A percentile compares a stretch with the other conserved stretches of the same genome.
These are phyloP conservation scores for Penicillium occitanis DNA, from an alignment of 2,329 filamentous ascomycete genomes.

Conservation along the genomic window DNA sequence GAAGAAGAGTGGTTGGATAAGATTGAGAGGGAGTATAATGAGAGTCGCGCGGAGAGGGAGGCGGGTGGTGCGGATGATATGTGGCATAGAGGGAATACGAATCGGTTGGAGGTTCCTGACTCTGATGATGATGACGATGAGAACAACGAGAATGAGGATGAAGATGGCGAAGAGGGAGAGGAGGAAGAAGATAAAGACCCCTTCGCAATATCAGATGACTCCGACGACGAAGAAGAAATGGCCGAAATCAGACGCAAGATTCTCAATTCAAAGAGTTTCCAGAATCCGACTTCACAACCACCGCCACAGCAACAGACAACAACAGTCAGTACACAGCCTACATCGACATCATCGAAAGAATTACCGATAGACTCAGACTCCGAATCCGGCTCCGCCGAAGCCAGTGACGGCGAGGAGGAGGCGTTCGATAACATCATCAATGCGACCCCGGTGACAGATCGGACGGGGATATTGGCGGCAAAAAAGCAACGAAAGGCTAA, in stretches of 20 bases:
- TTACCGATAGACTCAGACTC: conserved; percentile 62
- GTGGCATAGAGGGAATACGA: conserved; percentile 90
- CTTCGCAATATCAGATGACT: conserved; percentile 74
- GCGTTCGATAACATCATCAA: conserved; percentile 92
- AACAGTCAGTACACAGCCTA: conserved; percentile 42
- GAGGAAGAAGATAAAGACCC: conserved; percentile 58
- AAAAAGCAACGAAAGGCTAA: conserved; percentile 58
- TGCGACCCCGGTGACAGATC: conserved; percentile 84
- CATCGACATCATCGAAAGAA: conserved; percentile 50
- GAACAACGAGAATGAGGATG: conserved; percentile 46
- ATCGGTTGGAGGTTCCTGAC: conserved; percentile 58
- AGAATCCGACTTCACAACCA: conserved; percentile 53
- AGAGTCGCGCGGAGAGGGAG: conserved; percentile 68
- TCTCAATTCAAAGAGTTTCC: conserved; percentile 86
- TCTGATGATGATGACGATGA: conserved; percentile 53
- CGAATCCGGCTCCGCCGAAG: conserved; percentile 68
- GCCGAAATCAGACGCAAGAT: conserved; percentile 86
- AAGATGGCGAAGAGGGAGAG: conserved; percentile 48
- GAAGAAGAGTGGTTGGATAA: conserved; percentile 87
- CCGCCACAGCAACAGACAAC: conserved; percentile 41
- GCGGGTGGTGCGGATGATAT: conserved; percentile 63
- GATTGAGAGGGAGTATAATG: conserved; percentile 83
- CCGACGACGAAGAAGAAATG: conserved; percentile 86
- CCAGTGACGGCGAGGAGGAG: conserved; percentile 54
- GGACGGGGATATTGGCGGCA: conserved; percentile 65